Evolutionary conservation across 2,329 filamentous ascomycete species (phyloP).

Genomic region (Amesomyces nigricolor): DNA sequence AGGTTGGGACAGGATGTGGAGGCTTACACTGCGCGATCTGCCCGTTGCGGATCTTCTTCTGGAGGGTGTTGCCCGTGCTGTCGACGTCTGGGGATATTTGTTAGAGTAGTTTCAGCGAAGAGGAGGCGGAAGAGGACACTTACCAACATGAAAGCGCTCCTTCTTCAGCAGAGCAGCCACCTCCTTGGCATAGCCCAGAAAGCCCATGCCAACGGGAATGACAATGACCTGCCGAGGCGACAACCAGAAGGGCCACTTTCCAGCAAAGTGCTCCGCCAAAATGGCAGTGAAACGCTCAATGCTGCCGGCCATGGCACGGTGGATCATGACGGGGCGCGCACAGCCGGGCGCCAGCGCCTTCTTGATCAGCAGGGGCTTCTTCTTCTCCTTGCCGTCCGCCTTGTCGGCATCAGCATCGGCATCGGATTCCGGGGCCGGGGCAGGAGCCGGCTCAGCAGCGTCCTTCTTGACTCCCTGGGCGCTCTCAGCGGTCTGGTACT

Average conservation of each 20-base stretch:
- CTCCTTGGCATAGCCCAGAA: slow-evolving; percentile 69
- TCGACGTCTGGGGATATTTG: slow-evolving; percentile 47
- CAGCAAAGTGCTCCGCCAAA: slow-evolving; percentile 75
- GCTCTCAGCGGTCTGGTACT: slow-evolving; percentile 71
- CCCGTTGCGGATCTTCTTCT: slow-evolving; percentile 82
- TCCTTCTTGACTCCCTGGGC: slow-evolving; percentile 32
- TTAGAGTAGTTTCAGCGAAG: neutral
- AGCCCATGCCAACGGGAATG: slow-evolving; percentile 68
- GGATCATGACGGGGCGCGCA: slow-evolving; percentile 78
- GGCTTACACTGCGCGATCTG: slow-evolving; percentile 78
- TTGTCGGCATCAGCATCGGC: slow-evolving; percentile 29
- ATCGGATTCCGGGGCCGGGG: slow-evolving; percentile 16
- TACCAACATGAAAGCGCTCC: slow-evolving; percentile 59
- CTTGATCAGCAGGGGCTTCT: slow-evolving; percentile 37
- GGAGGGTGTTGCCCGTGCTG: slow-evolving; percentile 70
- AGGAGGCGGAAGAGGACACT: neutral
- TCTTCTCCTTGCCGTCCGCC: slow-evolving; percentile 33
- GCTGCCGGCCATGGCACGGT: slow-evolving; percentile 74
- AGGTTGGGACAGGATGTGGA: neutral
- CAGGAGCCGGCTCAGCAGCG: slow-evolving; percentile 24
- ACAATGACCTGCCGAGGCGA: slow-evolving; percentile 77
- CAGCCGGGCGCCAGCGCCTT: slow-evolving; percentile 62
- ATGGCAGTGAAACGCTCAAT: slow-evolving; percentile 63
- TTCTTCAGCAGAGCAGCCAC: slow-evolving; percentile 63
- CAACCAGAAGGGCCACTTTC: slow-evolving; percentile 87